Evolutionary conservation across 202 grass and related monocot species (phyloP).

Genomic region (Panicum virgatum): DNA sequence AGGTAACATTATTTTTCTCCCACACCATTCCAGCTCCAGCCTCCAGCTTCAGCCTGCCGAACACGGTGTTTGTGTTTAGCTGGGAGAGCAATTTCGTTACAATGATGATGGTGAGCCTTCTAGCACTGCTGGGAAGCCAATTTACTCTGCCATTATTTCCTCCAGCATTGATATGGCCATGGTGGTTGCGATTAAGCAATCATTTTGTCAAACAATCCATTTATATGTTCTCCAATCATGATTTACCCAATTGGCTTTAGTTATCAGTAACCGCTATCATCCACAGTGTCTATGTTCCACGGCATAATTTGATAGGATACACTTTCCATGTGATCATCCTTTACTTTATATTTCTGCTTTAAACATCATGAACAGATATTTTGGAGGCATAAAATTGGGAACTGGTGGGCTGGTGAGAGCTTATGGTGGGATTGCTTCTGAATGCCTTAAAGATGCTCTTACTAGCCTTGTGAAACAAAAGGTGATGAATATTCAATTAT

Average conservation of each 20-base stretch:
- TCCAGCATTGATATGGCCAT: conserved; percentile 90
- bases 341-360: conserved; percentile 2
- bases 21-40: no score
- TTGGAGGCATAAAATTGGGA: conserved; percentile 95
- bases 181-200: conserved; percentile 85
- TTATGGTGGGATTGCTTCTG: conserved; percentile 89
- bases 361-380: conserved; percentile 59
- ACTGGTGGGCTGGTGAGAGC: conserved; percentile 89
- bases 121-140: conserved; percentile 90
- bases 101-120: conserved; percentile 95
- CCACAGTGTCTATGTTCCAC: no score
- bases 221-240: not conserved
- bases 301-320: not conserved
- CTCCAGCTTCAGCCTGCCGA: no score
- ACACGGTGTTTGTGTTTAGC: conserved; percentile 53
- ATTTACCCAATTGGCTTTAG: not conserved
- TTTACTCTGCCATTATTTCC: conserved; percentile 92
- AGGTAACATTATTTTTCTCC: no score
- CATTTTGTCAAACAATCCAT: conserved; percentile 12
- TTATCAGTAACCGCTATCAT: no score
- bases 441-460: conserved; percentile 82
- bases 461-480: conserved; percentile 91
- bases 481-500: conserved; percentile 39
- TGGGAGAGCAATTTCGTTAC: conserved; percentile 81
- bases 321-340: conserved; percentile 1